Base-by-base conservation (phyloP, 2,329 filamentous ascomycete species). In the Periconia sp. region DNA sequence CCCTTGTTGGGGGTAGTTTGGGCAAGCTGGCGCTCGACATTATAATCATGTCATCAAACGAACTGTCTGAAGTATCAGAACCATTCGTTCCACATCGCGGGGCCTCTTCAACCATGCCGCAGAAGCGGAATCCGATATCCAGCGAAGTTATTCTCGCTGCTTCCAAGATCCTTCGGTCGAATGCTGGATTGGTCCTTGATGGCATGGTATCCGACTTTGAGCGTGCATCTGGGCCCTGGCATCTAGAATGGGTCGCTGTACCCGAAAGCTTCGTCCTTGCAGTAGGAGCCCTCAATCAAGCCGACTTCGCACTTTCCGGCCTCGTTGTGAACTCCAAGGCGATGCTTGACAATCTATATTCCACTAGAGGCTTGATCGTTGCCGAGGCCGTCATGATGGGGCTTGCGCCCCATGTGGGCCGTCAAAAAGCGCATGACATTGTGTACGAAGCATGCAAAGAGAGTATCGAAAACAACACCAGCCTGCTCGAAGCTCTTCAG, bases 381-480 rank as follows among this genome's bases (percentile, higher is more conserved):
- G 79, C 73, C 0, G 80, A 83, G 63, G 78, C 80, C 2, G 77
- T 83, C n/a, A 82, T 83, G 79, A 82, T 83, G 80, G 75, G 72
- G 1, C 67, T 83, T 36, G 80, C 78, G n/a, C 70, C 73, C 12
- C 66, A 75, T 60, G 64, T 79, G 28, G 79, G 80, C 7, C 68
- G 80, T 11, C 77, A 79, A 45, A 68, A 73, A 13, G 79, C 79
- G 2, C 80, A 82, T 57, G 79, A 82, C 51, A 67, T 80, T 25
- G 78, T 83, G 2, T 83, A 83, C 35, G 73, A 75, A 46, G 78
- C 78, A 2, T 83, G 80, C 54, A 74, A 72, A 46, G 65, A 70
- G 48, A 73, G 73, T 30, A 78, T 78, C 39, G 77, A 80, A 52
- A 68, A 63, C 13, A 61, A 71, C 11, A 63, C 54, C 4, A 67